Evolutionary conservation across 2,329 filamentous ascomycete genomes (phyloP).

Genomic region (Cadophora malorum): DNA sequence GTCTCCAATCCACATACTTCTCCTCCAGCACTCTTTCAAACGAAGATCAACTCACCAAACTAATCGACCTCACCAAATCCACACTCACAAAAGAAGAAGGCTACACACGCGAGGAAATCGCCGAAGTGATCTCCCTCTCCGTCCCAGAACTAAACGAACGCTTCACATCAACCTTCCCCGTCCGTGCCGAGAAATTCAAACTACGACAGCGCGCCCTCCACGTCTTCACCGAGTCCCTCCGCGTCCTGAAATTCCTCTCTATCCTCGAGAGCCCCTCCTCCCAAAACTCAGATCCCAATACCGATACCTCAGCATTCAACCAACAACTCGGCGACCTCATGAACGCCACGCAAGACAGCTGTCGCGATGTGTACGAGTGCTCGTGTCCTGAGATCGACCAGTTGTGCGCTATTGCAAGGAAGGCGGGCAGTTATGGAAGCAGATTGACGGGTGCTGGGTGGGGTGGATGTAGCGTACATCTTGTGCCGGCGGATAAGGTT

Average conservation of each 20-base stretch:
- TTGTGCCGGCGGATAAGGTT: slow-evolving; percentile 85
- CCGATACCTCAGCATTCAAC: slow-evolving; percentile 66
- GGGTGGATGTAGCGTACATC: slow-evolving; percentile 95
- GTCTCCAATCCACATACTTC: slow-evolving; percentile 87
- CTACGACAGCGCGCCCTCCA: slow-evolving; percentile 87
- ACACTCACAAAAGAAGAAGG: slow-evolving; percentile 81
- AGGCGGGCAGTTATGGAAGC: slow-evolving; percentile 82
- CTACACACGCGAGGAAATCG: slow-evolving; percentile 88
- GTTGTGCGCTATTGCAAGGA: slow-evolving; percentile 79
- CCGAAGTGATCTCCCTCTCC: slow-evolving; percentile 70
- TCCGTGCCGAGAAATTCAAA: slow-evolving; percentile 86
- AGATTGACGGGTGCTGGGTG: slow-evolving; percentile 92
- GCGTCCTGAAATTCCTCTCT: slow-evolving; percentile 83
- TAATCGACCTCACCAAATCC: slow-evolving; percentile 72
- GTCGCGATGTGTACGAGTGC: slow-evolving; percentile 87
- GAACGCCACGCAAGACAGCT: slow-evolving; percentile 89
- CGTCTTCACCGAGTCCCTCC: slow-evolving; percentile 87
- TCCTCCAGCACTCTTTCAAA: slow-evolving; percentile 48
- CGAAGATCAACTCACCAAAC: slow-evolving; percentile 72
- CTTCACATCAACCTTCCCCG: slow-evolving; percentile 88
- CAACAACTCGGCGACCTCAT: slow-evolving; percentile 78
- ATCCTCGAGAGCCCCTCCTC: slow-evolving; percentile 64
- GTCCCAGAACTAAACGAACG: slow-evolving; percentile 74
- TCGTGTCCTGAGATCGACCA: slow-evolving; percentile 92
- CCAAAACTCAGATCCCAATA: slow-evolving; percentile 27